Evolutionary conservation across 306 rosid genomes (phyloP), one percentile per base, ranked within the genome.

Genomic region (Leucaena leucocephala): DNA sequence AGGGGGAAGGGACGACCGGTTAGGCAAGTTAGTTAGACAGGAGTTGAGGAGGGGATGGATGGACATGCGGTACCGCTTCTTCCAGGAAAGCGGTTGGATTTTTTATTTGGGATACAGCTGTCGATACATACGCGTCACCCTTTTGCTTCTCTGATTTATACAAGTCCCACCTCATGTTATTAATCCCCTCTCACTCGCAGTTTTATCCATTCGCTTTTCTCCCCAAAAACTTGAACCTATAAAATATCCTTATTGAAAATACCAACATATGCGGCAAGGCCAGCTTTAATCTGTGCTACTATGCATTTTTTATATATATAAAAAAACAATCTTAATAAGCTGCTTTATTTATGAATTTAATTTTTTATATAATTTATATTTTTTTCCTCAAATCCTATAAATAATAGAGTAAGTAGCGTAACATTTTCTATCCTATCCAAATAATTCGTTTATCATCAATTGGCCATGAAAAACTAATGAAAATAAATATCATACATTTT

Each of bases 51-150:
- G 15, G 7, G 10, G 1, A 4, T 0, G 36, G 6, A 3, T 2
- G 38, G 45, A 61, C 36, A 63, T 12, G 57, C 35, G 77, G 39
- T 81, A 92, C 97, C 90, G 94, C 78, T 85, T 86, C 55, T 84
- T 58, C 80, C 83, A 39, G 78, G 78, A 16, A 76, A 82, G 78
- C 92, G 89, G 97, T 94, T 79, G 54, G 44, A 14, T 77, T 65
- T 21, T 69, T 67, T n/a, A 19, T 88, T 86, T 92, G 98, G 88
- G 86, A 90, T 91, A 93, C 99, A 95, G 99, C 98, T 95, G 94
- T 91, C 3, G 74, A 49, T 8, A 38, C 50, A 86, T 96, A 93
- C 99, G 98, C 97, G 98, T 95, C 97, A 0, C 0, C 16, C 74
- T 72, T 63, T 2, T 39, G 67, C 45, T 44, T 63, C 81, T 50